Base-by-base conservation (phyloP, 305 asterid genomes). In the Salvia sclarea region DNA sequence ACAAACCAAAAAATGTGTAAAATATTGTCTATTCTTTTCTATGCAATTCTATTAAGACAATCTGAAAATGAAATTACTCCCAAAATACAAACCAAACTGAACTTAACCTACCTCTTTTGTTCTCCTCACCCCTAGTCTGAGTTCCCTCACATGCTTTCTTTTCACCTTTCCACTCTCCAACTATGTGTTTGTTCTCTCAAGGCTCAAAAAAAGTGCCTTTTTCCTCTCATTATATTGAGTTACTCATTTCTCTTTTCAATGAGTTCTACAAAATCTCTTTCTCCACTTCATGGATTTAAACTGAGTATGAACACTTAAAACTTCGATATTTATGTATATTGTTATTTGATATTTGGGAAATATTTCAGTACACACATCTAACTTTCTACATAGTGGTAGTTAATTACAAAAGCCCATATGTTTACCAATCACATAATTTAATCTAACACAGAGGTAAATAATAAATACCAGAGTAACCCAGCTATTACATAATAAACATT, bases 331-430 rank as follows among this genome's bases (percentile, higher is more conserved):
- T 48, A 31, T 22, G 38, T 33, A 57, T 35, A 13, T 2, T 44
- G 53, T 25, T 20, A 41, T 56, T 49, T 59, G 28, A n/a, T 52
- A 50, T 58, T 49, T 43, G 55, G 38, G 18, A 45, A 7, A 20
- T 1, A 35, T 10, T 16, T 31, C 33, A 30, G 37, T 24, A 49
- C 53, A 6, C 38, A 40, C 28, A 7, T 62, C 70, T 60, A 18
- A 53, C 20, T 35, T 61, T 58, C 41, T 13, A 38, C 8, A 38
- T 3, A 17, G 3, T 54, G 50, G 6, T 20, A 44, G 30, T 71
- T 76, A 71, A 61, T 37, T 22, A 41, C 22, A 43, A 70, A 74
- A 61, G 61, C 64, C 74, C 54, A 9, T 21, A 44, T 16, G 40
- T 17, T 31, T 61, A 38, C 28, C 48, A 64, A 71, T 33, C 61